Base-by-base conservation (phyloP, 192 early-diverging fungal species). In the Coemansia reversa region DNA sequence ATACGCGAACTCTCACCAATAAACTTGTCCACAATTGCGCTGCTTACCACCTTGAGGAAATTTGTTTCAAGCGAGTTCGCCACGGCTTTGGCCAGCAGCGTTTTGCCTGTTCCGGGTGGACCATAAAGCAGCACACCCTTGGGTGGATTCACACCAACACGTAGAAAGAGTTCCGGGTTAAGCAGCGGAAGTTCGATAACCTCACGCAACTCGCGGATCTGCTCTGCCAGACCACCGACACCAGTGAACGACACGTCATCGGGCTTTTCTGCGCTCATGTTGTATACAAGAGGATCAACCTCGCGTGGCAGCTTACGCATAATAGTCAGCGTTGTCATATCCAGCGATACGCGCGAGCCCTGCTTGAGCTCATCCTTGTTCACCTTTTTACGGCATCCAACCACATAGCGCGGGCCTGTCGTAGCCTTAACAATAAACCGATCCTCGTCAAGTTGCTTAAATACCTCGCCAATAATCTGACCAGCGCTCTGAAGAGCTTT, bases 291-390 rank as follows among this genome's bases (percentile, higher is more conserved):
- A 39, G 97, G 97, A 76, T 99, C 97, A 0, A 99, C 96, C 64
- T 99, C 97, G 25, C 97, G 86, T 42, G 97, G 97, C 28, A 99
- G 85, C 70, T 94, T 89, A 39, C 97, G 90, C 97, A 99, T 99
- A 64, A 99, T 99, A n/a, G 97, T 99, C 65, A 99, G 84, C 7
- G 97, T 99, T 22, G 97, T 99, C 94, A 99, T 99, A 75, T 99
- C 97, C 54, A 99, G 84, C 5, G 97, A 90, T n/a, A 99, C 97
- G 48, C 97, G 93, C 35, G 93, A 87, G n/a, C 95, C 94, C 67
- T 93, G 92, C 73, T 95, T 97, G 28, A 99, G 84, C 68, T 97
- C 95, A 50, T 89, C 90, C 76, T 98, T 98, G 60, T 94, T 89
- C 45, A 99, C 87, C 63, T 92, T 94, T 64, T 88, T 94, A 4